These are phyloP conservation scores for Lactarius trivialis DNA, from an alignment of 768 basidiomycete genomes.

Conservation along the genomic window DNA sequence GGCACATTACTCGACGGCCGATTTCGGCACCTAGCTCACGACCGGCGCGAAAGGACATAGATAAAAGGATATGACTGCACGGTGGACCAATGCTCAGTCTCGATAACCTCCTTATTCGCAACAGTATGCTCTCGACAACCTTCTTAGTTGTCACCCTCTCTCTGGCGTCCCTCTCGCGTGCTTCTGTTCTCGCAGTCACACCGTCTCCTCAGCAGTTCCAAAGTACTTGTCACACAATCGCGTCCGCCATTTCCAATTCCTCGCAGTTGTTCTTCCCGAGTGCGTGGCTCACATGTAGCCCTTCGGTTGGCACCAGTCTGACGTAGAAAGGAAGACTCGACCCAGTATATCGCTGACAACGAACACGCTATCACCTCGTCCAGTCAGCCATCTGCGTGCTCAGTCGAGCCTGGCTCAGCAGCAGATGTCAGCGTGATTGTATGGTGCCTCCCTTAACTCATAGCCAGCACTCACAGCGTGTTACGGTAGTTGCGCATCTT, in stretches of 20 bases:
- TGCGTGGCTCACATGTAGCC: background rate
- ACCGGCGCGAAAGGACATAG: background rate
- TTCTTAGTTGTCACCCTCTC: background rate
- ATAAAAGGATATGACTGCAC: background rate
- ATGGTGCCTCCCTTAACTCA: background rate
- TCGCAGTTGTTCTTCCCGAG: background rate
- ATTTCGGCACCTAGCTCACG: background rate
- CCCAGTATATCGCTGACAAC: background rate
- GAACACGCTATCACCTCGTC: background rate
- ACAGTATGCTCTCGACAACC: background rate
- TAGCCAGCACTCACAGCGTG: background rate
- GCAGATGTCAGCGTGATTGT: conserved; percentile 21
- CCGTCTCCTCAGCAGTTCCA: background rate
- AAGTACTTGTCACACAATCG: background rate
- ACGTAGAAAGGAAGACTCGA: background rate
- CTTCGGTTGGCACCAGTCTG: background rate
- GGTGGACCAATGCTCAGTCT: background rate
- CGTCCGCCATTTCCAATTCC: background rate
- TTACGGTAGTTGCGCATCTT: conserved; percentile 12
- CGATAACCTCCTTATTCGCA: background rate
- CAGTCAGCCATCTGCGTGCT: conserved; percentile 6
- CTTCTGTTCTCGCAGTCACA: background rate
- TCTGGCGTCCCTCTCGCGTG: background rate
- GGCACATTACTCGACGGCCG: no score
- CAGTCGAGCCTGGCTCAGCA: conserved; percentile 22